Evolutionary conservation across 2,329 filamentous ascomycete genomes (phyloP).

Genomic region (Aspergillus felis): DNA sequence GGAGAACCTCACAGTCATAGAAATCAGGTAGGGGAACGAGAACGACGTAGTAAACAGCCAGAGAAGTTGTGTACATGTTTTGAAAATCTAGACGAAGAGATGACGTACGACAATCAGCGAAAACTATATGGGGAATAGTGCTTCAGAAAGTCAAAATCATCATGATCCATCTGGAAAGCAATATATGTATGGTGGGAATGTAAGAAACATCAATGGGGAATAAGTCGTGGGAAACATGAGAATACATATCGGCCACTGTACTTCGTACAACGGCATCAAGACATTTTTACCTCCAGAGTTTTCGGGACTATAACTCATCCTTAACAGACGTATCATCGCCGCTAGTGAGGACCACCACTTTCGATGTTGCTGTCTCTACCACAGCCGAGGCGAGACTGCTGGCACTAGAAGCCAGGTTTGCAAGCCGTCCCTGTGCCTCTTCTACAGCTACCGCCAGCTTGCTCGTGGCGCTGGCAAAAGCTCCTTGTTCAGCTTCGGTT

Average conservation of each 20-base stretch:
- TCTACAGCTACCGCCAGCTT: slow-evolving; percentile 30
- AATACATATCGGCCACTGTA: neutral
- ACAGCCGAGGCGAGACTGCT: slow-evolving; percentile 32
- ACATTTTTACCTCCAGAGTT: neutral
- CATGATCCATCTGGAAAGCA: slow-evolving; percentile 7
- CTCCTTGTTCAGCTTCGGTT: slow-evolving; percentile 23
- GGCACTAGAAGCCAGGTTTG: slow-evolving; percentile 29
- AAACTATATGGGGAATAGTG: slow-evolving; percentile 36
- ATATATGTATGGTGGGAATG: slow-evolving; percentile 9
- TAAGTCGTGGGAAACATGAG: slow-evolving; percentile 1
- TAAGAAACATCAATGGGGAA: neutral
- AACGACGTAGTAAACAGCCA: slow-evolving; percentile 3
- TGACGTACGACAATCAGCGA: slow-evolving; percentile 18
- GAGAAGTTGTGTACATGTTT: slow-evolving; percentile 22
- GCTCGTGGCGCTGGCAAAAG: slow-evolving; percentile 30
- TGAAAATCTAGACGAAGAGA: slow-evolving; percentile 16
- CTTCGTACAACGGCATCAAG: slow-evolving; percentile 3
- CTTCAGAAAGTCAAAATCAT: slow-evolving; percentile 14
- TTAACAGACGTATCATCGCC: slow-evolving; percentile 2
- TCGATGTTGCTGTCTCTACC: slow-evolving; percentile 35
- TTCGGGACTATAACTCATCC: slow-evolving; percentile 21
- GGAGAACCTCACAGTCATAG: neutral
- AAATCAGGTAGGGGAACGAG: slow-evolving; percentile 1
- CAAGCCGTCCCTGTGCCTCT: slow-evolving; percentile 32
- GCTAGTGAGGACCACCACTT: neutral